Percentiles rank a stretch among this genome's conserved stretches.
Evolutionary conservation across 331 rosid species (phyloP).

Genomic region (Quercus phellos): DNA sequence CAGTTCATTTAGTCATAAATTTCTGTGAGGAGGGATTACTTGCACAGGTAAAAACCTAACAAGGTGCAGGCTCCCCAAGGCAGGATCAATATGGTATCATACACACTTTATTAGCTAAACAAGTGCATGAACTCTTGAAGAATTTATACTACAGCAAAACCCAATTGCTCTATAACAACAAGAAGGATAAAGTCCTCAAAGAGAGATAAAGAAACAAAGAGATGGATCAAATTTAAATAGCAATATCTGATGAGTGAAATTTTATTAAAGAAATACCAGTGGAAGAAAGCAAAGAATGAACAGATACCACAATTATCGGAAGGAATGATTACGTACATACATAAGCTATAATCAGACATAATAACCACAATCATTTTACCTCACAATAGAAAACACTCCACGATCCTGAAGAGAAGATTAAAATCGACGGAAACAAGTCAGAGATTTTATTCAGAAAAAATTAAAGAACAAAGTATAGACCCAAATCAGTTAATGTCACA

Average conservation of each 20-base stretch:
- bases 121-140: neutral
- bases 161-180: constrained; percentile 3
- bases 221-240: neutral
- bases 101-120: neutral
- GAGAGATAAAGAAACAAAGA: neutral
- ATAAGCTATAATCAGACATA: constrained; percentile 2
- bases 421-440: constrained; percentile 16
- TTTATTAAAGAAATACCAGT: neutral
- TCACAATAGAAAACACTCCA: constrained; percentile 43
- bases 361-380: constrained; percentile 29
- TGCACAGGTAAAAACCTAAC: neutral
- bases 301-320: constrained; percentile 2
- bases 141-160: neutral
- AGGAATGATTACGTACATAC: constrained; percentile 1
- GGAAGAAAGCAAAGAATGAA: constrained; percentile 3
- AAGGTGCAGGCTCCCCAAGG: constrained; percentile 2
- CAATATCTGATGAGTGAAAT: constrained; percentile 1
- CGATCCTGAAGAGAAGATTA: constrained; percentile 44
- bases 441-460: neutral
- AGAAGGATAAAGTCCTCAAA: neutral
- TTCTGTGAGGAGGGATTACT: neutral
- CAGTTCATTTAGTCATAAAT: neutral
- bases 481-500: constrained; percentile 17
- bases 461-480: neutral
- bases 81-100: constrained; percentile 1